Base-by-base conservation (phyloP, 345 rosid species). In the Euphorbia lathyris region DNA sequence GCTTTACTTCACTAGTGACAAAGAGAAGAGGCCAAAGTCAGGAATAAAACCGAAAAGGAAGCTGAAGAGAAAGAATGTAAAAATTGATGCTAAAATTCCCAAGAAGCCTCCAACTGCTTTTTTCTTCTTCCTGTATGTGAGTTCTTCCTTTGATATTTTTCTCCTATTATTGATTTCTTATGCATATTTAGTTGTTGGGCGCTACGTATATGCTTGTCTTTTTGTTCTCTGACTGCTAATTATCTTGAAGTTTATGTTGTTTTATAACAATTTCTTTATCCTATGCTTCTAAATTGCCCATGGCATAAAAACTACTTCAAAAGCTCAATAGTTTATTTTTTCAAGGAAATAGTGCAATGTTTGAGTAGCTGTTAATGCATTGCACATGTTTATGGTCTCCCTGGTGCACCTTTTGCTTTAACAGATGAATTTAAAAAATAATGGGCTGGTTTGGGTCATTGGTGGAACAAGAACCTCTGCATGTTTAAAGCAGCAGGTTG, bases 61-160 rank as follows among this genome's bases (percentile, higher is more conserved):
- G 53, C 74, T 58, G 72, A 81, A 75, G 79, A 84, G 80, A 80
- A 83, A 84, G 70, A 40, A 32, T 1, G 20, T 7, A 63, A 86
- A 85, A 80, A 13, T 76, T 29, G 90, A 86, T 45, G 80, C 85
- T 58, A 82, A 82, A 75, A 91, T 72, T 81, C 98, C 98, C 1
- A 93, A 93, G 86, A 91, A 93, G 73, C 97, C 97, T 53, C 90
- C 97, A 9, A 93, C 97, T 66, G 97, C 94, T 45, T 93, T 93
- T 81, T 93, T 93, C 83, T 93, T 55, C 77, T 93, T 85, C 85
- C 74, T 93, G 98, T 89, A 82, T 22, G 90, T 73, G 32, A 56
- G 13, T 53, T 13, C 22, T 70, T 47, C 32, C 26, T 40, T 43
- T 7, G 23, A 20, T 60, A 2, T 20, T 25, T 69, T 25, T 3